phyloP scores from a whole-genome alignment of 306 rosid genomes.

The Cicer cuneatum region DNA sequence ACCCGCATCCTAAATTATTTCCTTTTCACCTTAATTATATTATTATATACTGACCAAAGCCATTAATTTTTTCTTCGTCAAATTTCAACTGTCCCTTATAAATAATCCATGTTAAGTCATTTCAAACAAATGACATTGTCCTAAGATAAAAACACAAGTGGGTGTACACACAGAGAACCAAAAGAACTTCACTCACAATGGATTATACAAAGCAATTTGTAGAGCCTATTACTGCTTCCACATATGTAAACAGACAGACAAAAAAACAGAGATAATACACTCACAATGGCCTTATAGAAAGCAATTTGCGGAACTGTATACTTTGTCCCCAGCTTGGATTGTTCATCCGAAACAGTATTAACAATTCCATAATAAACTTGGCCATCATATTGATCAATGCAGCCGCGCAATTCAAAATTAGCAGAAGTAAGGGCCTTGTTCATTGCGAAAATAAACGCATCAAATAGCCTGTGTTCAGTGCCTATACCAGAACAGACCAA shows the following conservation, averaged over 20 bases:
- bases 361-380: conserved; percentile 83
- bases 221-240: conserved; percentile 16
- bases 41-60: background rate
- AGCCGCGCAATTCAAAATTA: conserved; percentile 81
- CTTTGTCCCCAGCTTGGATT: conserved; percentile 85
- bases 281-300: conserved; percentile 88
- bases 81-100: conserved; percentile 10
- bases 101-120: background rate
- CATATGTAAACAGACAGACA: background rate
- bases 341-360: conserved; percentile 84
- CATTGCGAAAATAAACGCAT: conserved; percentile 74
- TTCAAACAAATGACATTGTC: conserved; percentile 28
- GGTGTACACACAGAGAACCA: background rate
- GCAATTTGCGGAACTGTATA: conserved; percentile 88
- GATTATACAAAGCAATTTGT: conserved; percentile 7
- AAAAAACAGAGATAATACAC: conserved; percentile 46
- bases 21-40: background rate
- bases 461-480: conserved; percentile 54
- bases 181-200: background rate
- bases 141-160: background rate
- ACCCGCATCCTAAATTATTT: conserved; percentile 7
- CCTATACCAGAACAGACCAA: conserved; percentile 50
- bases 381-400: conserved; percentile 84
- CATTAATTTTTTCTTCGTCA: conserved; percentile 1
- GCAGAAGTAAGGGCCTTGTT: conserved; percentile 83